phyloP scores from a whole-genome alignment of 805 yeast genomes.

The Starmerella riodocensis region DNA sequence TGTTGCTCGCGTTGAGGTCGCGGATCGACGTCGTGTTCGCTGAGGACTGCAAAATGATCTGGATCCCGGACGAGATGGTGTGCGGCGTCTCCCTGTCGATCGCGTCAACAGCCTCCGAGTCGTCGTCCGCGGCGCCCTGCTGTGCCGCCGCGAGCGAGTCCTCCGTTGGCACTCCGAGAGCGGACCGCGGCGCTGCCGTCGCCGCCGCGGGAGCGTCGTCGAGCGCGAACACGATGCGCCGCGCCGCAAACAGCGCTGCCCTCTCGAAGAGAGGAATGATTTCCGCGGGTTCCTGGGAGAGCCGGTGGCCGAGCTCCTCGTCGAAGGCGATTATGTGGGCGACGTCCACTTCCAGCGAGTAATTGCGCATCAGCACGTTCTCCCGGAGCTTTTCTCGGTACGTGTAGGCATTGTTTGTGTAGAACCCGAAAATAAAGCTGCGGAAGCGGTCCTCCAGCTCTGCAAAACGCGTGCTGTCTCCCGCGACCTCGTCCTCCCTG shows the following conservation, averaged over 20 bases:
- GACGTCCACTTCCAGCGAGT: conserved; percentile 56
- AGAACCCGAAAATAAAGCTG: conserved; percentile 70
- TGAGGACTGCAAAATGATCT: conserved; percentile 60
- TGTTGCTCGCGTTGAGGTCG: conserved; percentile 72
- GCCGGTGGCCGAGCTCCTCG: conserved; percentile 73
- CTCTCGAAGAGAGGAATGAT: conserved; percentile 74
- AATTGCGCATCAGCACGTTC: conserved; percentile 64
- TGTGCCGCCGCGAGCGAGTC: background rate
- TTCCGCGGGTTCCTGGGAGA: conserved; percentile 77
- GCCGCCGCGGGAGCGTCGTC: background rate
- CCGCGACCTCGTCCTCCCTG: conserved; percentile 34
- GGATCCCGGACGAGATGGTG: conserved; percentile 58
- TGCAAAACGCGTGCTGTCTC: conserved; percentile 30
- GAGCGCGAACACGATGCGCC: conserved; percentile 35
- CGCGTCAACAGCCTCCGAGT: background rate
- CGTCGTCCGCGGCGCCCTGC: conserved; percentile 9
- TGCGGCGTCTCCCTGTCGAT: conserved; percentile 35
- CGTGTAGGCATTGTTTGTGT: conserved; percentile 67
- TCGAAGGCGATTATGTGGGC: conserved; percentile 79
- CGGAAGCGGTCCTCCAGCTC: conserved; percentile 39
- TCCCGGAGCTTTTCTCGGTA: conserved; percentile 82
- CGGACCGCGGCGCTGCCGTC: background rate
- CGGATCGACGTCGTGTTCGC: conserved; percentile 64
- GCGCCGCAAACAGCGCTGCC: conserved; percentile 51
- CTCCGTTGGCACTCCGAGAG: background rate